These are phyloP conservation scores for Apium graveolens DNA, from an alignment of 129 eudicot species.

Conservation along the genomic window DNA sequence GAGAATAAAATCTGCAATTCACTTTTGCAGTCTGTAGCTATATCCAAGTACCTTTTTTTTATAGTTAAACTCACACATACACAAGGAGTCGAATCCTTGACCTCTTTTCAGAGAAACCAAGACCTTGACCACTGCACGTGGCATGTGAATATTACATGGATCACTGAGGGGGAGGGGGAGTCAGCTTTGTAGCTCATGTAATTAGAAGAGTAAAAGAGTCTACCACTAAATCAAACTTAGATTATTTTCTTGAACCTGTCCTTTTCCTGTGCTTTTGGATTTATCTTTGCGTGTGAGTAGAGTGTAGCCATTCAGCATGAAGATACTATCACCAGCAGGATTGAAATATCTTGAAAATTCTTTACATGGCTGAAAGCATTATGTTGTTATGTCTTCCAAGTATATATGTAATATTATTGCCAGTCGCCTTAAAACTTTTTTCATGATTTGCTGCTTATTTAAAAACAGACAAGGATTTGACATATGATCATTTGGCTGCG, in stretches of 20 bases:
- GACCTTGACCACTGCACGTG: too few relatives aligned
- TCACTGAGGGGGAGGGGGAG: background rate
- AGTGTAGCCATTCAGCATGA: background rate
- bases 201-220: background rate
- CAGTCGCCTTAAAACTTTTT: background rate
- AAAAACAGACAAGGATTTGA: constrained; percentile 63
- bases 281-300: background rate
- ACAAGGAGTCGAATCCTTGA: too few relatives aligned
- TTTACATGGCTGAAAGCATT: background rate
- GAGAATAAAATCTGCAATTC: background rate
- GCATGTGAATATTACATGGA: background rate
- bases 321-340: background rate
- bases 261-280: background rate
- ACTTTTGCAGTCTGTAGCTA: background rate
- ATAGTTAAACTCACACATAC: too few relatives aligned
- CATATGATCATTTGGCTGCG: constrained; percentile 80
- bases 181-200: background rate
- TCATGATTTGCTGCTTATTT: constrained; percentile 1
- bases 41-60: background rate
- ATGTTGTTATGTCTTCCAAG: background rate
- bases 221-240: background rate
- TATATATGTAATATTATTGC: background rate
- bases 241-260: background rate
- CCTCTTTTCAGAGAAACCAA: too few relatives aligned
- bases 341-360: background rate